Evolutionary conservation across 2,329 filamentous ascomycete species (phyloP), one percentile per base, ranked within the genome.

Genomic region (Trichoderma brevicompactum): DNA sequence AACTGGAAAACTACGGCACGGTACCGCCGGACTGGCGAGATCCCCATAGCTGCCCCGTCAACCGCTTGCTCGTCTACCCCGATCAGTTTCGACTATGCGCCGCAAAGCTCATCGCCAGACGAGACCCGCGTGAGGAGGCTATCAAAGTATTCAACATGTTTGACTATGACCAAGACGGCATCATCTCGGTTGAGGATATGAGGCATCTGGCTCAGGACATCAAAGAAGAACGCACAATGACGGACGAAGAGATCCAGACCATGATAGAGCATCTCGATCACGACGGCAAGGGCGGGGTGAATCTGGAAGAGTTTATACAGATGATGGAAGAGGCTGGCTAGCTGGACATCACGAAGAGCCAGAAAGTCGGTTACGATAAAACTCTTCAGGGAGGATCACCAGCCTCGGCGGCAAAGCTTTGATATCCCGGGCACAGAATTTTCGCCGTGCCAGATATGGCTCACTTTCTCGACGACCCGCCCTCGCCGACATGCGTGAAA

Each of bases 211-310:
- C 94, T 65, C 87, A 92, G 72, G 95, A 98, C 76, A 82, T 99
- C 69, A 95, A 95, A 7, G 94, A 98, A 77, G 79, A 80, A 65
- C 77, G 79, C 49, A 92, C 92, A 12, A 83, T 99, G 70, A 92
- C 95, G 71, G 94, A 99, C 74, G 91, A 96, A 73, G 95, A 99
- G 77, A 83, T 99, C 68, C 84, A 87, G 71, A 93, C 93, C 69
- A 99, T 99, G 95, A 95, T 99, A 80, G 93, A 97, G 74, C 94
- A 98, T 78, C 96, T 98, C 80, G 95, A 99, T 80, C 84, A 97
- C 69, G 92, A 96, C 74, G 94, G 92, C 1, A 96, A 96, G 71
- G 94, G 94, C 10, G 93, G 86, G 64, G 88, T 91, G 7, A 87
- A 86, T 69, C 81, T 86, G 70, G 88, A 90, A 65, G 88, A 91